Evolutionary conservation across 176 grass and related monocot genomes (phyloP), one percentile per base, ranked within the genome.

Genomic region (Eragrostis nindensis): DNA sequence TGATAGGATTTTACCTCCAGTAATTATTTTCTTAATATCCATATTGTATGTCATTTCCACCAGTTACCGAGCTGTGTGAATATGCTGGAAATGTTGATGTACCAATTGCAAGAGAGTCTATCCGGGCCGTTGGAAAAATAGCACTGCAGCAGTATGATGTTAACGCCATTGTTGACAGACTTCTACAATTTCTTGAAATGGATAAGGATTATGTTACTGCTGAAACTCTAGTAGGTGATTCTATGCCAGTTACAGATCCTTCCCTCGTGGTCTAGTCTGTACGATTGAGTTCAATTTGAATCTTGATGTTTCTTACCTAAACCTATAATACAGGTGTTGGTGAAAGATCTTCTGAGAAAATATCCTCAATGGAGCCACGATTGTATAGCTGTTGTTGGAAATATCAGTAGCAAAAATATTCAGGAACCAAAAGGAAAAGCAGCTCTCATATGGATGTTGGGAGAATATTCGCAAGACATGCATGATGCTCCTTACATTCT

Each of bases 111-210:
- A 88, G 97, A 41, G 97, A 99, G 82, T 95, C 97, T 79, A 99
- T 99, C 77, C 68, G 97, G 19, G 97, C 97, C 62, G 97, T 99
- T 86, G 97, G 97, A 79, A 99, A 99, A 86, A 99, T 99, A 73
- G 97, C 97, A 38, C 81, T 99, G 27, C 91, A 99, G 75, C 97
- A 99, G n/a, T 99, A 99, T 74, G 97, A 99, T 71, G 89, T 99
- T 69, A 99, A 99, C 83, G 97, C 97, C 52, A 99, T 99, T 49
- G 97, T 99, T 18, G 97, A 99, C 73, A 89, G 93, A 82, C 93
- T 99, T 84, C 97, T 99, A 79, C 97, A 96, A 39, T 99, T 99
- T 86, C 97, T 99, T 85, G 97, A 99, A 86, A 99, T 99, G 97
- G 93, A 99, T 46, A 99, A 96, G 79, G 97, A 99, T 78, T 95